Evolutionary conservation across 2,329 filamentous ascomycete species (phyloP).

Genomic region (Emergomyces africanus): DNA sequence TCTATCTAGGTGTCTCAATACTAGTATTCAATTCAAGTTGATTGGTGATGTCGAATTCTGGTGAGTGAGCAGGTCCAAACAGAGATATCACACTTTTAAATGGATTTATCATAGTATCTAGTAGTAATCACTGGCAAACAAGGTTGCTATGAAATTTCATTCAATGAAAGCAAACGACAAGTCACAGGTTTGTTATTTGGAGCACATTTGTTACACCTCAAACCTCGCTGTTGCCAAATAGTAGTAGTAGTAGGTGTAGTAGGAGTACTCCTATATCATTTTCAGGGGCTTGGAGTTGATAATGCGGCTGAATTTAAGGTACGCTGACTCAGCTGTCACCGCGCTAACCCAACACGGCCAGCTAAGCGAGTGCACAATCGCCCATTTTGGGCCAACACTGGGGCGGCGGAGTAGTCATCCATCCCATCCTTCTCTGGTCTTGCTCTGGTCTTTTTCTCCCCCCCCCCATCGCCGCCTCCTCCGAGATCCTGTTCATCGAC

Average conservation of each 20-base stretch:
- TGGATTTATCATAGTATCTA: too few species aligned
- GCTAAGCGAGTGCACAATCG: constrained; percentile 28
- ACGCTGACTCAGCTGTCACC: not conserved
- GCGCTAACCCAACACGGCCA: constrained; percentile 15
- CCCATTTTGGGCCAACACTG: constrained; percentile 15
- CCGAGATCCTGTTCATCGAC: constrained; percentile 10
- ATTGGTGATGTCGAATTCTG: not conserved
- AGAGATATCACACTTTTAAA: not conserved
- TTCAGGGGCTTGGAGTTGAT: not conserved
- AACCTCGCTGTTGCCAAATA: not conserved
- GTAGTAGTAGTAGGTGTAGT: not conserved
- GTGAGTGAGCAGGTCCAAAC: not conserved
- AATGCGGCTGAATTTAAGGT: constrained; percentile 1
- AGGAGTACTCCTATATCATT: not conserved
- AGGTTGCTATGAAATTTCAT: too few species aligned
- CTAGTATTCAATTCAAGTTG: not conserved
- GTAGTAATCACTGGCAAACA: not conserved
- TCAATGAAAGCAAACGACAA: not conserved
- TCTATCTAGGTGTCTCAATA: not conserved
- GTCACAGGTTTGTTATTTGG: not conserved
- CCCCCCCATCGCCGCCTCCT: not conserved
- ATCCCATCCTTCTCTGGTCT: not conserved
- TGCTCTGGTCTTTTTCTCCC: not conserved
- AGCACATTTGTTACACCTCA: not conserved
- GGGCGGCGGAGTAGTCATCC: not conserved